Conservation (phyloP, 805 yeast species). For the Komagataella kurtzmanii region DNA sequence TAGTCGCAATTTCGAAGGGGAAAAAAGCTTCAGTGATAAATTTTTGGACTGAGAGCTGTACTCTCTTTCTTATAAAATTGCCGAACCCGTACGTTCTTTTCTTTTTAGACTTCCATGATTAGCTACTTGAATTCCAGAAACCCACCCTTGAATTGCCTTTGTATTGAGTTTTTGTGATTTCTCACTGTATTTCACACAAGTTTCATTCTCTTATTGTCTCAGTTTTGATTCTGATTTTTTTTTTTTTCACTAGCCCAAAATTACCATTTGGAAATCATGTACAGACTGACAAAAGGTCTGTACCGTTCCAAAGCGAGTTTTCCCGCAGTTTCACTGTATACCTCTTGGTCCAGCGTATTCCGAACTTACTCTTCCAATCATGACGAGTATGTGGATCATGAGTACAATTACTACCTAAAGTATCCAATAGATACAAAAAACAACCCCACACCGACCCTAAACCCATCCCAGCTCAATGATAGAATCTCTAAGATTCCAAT, state of each 20-base stretch:
- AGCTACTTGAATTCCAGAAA: no score
- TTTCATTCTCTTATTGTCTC: neutral
- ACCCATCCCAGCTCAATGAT: slow-evolving; percentile 12
- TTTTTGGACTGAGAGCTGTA: no score
- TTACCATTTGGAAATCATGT: neutral
- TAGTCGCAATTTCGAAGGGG: neutral
- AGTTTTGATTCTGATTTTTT: neutral
- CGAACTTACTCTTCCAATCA: neutral
- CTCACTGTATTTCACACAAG: neutral
- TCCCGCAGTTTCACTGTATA: neutral
- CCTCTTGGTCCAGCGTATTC: neutral
- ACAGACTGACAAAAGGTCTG: neutral
- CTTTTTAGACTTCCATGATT: no score
- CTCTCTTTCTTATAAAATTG: neutral
- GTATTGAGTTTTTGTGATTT: neutral
- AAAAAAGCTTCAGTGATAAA: neutral
- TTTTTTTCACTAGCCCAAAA: neutral
- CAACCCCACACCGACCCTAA: slow-evolving; percentile 13
- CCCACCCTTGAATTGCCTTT: neutral
- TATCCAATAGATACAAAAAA: slow-evolving; percentile 12
- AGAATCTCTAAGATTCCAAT: slow-evolving; percentile 72
- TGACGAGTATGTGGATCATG: neutral
- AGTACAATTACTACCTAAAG: slow-evolving; percentile 8
- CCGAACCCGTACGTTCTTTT: no score
- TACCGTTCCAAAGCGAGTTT: neutral